A percentile compares a stretch with the other conserved stretches of the same genome.
These are phyloP conservation scores for Teunomyces gatunensis DNA, from an alignment of 805 yeast species.

Conservation along the genomic window DNA sequence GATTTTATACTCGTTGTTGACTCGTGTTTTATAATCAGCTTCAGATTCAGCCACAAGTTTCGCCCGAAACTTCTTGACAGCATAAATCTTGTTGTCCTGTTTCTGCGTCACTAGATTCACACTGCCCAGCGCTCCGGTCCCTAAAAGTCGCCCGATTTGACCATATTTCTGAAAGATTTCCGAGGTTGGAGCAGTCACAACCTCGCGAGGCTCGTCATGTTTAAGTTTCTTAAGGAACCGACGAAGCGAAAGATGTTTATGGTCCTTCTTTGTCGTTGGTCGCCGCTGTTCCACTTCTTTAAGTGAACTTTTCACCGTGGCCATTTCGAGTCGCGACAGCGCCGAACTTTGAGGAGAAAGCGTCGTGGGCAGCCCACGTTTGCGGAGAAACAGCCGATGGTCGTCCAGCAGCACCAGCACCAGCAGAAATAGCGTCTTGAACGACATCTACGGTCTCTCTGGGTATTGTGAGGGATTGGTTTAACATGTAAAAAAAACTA, in stretches of 20 bases:
- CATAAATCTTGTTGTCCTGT: constrained; percentile 55
- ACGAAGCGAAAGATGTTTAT: constrained; percentile 35
- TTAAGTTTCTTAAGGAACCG: constrained; percentile 53
- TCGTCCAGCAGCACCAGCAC: constrained; percentile 6
- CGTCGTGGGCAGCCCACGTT: constrained; percentile 20
- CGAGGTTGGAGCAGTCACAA: neutral
- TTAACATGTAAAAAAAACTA: too few relatives aligned
- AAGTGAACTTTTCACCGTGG: neutral
- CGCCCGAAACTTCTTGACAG: constrained; percentile 82
- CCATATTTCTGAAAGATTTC: constrained; percentile 58
- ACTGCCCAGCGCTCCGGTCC: constrained; percentile 94
- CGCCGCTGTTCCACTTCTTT: neutral
- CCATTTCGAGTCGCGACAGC: neutral
- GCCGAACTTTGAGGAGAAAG: constrained; percentile 20
- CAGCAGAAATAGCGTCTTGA: constrained; percentile 11
- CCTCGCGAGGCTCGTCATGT: constrained; percentile 14
- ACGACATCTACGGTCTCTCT: constrained; percentile 2
- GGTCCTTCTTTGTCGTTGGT: neutral
- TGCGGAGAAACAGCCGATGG: constrained; percentile 20
- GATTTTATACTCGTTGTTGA: constrained; percentile 76
- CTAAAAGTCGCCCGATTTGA: constrained; percentile 63
- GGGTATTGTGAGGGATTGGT: too few relatives aligned
- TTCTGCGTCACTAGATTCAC: constrained; percentile 74
- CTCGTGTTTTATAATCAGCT: constrained; percentile 71
- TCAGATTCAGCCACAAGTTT: constrained; percentile 60